phyloP scores from a whole-genome alignment of 2,329 filamentous ascomycete genomes.

The Cucurbitaria berberidis region DNA sequence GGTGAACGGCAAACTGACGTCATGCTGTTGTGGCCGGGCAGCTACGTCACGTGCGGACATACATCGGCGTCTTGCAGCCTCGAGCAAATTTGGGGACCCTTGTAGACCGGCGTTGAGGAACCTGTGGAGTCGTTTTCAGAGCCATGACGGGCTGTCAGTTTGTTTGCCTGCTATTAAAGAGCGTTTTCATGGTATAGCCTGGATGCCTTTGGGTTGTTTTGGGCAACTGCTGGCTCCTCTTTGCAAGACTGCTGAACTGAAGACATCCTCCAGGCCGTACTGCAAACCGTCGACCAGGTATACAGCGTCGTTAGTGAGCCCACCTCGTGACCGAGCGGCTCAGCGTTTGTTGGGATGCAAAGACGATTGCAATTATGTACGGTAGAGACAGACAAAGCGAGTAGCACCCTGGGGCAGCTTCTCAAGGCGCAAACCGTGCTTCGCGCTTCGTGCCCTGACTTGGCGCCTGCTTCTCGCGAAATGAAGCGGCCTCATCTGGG shows the following conservation, averaged over 20 bases:
- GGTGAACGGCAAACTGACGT: constrained; percentile 1
- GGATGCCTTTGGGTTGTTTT: neutral
- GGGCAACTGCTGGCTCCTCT: too few relatives aligned
- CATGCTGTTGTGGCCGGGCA: neutral
- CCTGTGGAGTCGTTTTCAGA: neutral
- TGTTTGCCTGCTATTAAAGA: too few relatives aligned
- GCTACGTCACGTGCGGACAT: neutral
- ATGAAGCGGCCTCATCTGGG: too few relatives aligned
- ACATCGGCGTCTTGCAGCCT: neutral
- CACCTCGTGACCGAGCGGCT: neutral
- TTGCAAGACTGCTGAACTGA: neutral
- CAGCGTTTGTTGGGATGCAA: neutral
- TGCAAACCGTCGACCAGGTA: neutral
- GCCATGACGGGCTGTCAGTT: neutral
- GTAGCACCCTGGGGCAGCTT: neutral
- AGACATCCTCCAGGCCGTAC: neutral
- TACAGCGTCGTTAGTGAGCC: neutral
- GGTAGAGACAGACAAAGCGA: neutral
- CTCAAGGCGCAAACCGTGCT: neutral
- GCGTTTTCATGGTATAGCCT: too few relatives aligned
- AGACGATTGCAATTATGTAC: too few relatives aligned
- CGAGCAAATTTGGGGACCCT: neutral
- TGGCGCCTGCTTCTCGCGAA: too few relatives aligned
- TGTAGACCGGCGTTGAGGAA: neutral
- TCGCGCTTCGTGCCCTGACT: too few relatives aligned